These are phyloP conservation scores for Xylaria sp. DNA, from an alignment of 2,329 filamentous ascomycete genomes.

Conservation along the genomic window DNA sequence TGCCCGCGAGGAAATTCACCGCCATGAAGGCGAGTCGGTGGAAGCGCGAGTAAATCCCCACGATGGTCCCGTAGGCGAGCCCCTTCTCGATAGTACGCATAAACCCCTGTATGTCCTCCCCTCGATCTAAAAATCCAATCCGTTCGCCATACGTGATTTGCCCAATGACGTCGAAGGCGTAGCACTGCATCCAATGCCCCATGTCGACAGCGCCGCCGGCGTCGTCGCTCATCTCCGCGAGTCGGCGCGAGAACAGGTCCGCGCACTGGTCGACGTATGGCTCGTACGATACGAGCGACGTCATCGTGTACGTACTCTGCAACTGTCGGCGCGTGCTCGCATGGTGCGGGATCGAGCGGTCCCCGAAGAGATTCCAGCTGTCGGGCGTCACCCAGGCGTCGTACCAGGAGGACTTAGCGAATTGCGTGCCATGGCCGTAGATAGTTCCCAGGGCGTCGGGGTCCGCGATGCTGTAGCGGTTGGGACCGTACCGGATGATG, in stretches of 20 bases:
- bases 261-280: conserved; percentile 43
- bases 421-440: conserved; percentile 47
- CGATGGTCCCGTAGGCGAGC: conserved; percentile 34
- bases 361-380: conserved; percentile 40
- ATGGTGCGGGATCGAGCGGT: conserved; percentile 38
- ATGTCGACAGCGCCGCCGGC: conserved; percentile 36
- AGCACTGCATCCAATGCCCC: conserved; percentile 46
- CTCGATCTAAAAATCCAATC: conserved; percentile 46
- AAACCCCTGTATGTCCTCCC: conserved; percentile 41
- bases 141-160: conserved; percentile 44
- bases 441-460: conserved; percentile 48
- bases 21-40: conserved; percentile 25
- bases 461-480: conserved; percentile 54
- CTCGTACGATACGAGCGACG: conserved; percentile 43
- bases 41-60: conserved; percentile 34
- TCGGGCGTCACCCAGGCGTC: conserved; percentile 31
- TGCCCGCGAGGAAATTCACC: conserved; percentile 21
- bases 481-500: conserved; percentile 54
- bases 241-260: conserved; percentile 37
- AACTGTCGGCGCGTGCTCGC: conserved; percentile 37
- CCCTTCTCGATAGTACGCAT: conserved; percentile 36
- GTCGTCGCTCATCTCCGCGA: conserved; percentile 36
- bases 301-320: conserved; percentile 43
- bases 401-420: conserved; percentile 45
- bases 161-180: conserved; percentile 49